phyloP scores from a whole-genome alignment of 2,329 filamentous ascomycete species.

The Aschersonia sp. region DNA sequence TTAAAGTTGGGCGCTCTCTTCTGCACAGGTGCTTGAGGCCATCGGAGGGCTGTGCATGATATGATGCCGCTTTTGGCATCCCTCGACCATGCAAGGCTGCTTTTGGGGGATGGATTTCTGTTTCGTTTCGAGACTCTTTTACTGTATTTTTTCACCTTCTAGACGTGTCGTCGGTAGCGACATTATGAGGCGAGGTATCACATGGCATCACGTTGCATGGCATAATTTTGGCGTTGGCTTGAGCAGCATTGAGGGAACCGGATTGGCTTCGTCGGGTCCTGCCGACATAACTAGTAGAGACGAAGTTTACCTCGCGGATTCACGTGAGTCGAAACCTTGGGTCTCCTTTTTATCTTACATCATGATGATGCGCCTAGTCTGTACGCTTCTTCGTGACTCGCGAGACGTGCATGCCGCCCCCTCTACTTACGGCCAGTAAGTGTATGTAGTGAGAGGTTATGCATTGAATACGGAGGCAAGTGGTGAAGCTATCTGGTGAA shows the following conservation, averaged over 20 bases:
- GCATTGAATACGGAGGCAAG: too few relatives aligned
- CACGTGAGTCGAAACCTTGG: too few relatives aligned
- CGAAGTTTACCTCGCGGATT: too few relatives aligned
- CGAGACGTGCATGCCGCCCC: too few relatives aligned
- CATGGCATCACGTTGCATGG: slow-evolving; percentile 8
- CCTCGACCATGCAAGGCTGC: too few relatives aligned
- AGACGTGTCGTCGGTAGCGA: not conserved
- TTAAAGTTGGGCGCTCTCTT: slow-evolving; percentile 10
- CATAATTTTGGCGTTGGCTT: slow-evolving; percentile 16
- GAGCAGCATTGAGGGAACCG: not conserved
- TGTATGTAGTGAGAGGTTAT: too few relatives aligned
- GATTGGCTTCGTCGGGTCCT: not conserved
- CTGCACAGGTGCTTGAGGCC: not conserved
- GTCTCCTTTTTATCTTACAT: too few relatives aligned
- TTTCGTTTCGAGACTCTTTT: not conserved
- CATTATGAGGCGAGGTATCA: not conserved
- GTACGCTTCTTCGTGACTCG: too few relatives aligned
- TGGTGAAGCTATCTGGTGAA: too few relatives aligned
- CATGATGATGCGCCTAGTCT: too few relatives aligned
- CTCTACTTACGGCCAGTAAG: too few relatives aligned
- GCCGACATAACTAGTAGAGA: not conserved
- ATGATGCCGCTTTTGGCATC: not conserved
- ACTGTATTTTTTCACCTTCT: not conserved
- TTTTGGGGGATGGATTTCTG: too few relatives aligned
- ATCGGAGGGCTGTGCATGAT: not conserved